phyloP scores from a whole-genome alignment of 75 land plant species.

The Azolla pinnata region DNA sequence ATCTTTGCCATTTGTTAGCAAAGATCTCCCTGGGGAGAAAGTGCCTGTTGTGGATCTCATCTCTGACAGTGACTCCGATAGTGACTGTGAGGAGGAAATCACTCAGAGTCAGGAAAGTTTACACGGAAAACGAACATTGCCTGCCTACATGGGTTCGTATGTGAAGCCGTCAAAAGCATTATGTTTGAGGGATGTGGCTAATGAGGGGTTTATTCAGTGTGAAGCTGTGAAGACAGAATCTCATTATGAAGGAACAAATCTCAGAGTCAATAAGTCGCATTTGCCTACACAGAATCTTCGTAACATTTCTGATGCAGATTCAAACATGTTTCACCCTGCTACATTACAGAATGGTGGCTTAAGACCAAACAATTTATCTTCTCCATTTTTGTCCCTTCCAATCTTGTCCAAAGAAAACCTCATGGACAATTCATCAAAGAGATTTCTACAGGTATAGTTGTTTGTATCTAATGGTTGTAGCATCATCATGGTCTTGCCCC shows the following conservation, averaged over 20 bases:
- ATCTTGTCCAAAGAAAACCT: too few relatives aligned
- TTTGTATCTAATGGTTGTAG: background rate
- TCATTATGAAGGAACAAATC: too few relatives aligned
- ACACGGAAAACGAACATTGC: background rate
- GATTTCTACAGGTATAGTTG: background rate
- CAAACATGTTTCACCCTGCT: background rate
- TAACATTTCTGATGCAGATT: background rate
- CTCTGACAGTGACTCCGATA: constrained; percentile 4
- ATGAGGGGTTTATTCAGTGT: background rate
- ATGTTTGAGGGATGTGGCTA: background rate
- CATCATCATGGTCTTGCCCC: background rate
- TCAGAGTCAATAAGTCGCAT: background rate
- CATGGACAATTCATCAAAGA: too few relatives aligned
- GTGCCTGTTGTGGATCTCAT: constrained; percentile 5
- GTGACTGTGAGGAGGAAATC: constrained; percentile 4
- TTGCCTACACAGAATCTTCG: background rate
- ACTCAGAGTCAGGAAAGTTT: background rate
- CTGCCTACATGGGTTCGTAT: background rate
- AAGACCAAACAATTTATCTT: too few relatives aligned
- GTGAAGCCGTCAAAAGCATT: background rate
- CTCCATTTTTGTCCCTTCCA: too few relatives aligned
- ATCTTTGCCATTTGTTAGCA: background rate
- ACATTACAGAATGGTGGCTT: background rate
- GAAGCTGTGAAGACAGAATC: too few relatives aligned
- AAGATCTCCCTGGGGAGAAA: too few relatives aligned